Conservation (phyloP, 2,329 filamentous ascomycete species). For the Madurella mycetomatis region DNA sequence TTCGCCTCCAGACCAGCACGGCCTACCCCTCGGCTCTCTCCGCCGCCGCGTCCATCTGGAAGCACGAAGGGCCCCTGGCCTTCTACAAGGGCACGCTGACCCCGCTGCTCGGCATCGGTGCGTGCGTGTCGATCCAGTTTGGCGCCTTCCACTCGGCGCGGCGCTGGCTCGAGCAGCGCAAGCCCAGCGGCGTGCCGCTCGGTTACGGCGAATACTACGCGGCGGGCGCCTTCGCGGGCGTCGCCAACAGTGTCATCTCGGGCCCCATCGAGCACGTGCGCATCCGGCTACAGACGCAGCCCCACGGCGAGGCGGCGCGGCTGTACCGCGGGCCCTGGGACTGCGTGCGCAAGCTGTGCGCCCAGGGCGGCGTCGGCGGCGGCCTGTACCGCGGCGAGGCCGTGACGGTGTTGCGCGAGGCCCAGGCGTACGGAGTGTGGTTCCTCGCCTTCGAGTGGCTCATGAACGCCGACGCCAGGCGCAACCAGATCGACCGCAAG, state of each 20-base stretch:
- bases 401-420: conserved; percentile 84
- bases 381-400: conserved; percentile 84
- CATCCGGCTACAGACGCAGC: conserved; percentile 93
- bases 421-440: conserved; percentile 93
- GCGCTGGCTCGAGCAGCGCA: conserved; percentile 75
- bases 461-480: conserved; percentile 82
- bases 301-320: conserved; percentile 68
- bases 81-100: conserved; percentile 99
- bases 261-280: conserved; percentile 94
- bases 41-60: conserved; percentile 78
- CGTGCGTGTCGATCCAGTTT: conserved; percentile 97
- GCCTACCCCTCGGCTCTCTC: conserved; percentile 76
- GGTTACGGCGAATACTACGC: conserved; percentile 84
- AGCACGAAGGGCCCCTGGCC: conserved; percentile 79
- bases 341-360: conserved; percentile 79
- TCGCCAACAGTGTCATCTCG: conserved; percentile 85
- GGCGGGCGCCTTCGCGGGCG: conserved; percentile 84
- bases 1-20: conserved; percentile 84
- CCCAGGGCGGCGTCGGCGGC: conserved; percentile 57
- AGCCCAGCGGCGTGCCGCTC: conserved; percentile 56
- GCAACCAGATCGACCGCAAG: conserved; percentile 70
- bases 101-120: conserved; percentile 90
- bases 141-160: conserved; percentile 92
- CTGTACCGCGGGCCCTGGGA: conserved; percentile 84
- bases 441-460: conserved; percentile 93